These are phyloP conservation scores for Colletotrichum sp. DNA, from an alignment of 2,329 filamentous ascomycete genomes.

Conservation along the genomic window DNA sequence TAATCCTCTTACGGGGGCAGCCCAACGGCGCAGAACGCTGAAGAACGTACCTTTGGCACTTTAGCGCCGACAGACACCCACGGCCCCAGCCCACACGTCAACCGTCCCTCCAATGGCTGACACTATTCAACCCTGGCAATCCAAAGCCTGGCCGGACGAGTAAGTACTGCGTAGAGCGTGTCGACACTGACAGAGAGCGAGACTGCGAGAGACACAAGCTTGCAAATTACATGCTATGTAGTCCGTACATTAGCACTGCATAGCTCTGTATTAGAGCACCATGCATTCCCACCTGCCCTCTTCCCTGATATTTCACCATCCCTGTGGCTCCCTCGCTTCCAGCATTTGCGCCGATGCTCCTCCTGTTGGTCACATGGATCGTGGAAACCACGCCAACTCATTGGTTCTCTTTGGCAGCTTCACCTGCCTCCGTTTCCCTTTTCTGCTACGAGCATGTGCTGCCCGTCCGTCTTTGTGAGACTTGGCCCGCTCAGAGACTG, in stretches of 20 bases:
- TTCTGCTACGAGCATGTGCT: background rate
- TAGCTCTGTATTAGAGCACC: background rate
- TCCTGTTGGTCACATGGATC: background rate
- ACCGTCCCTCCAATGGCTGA: background rate
- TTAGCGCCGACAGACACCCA: background rate
- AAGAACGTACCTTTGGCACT: constrained; percentile 11
- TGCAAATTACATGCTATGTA: background rate
- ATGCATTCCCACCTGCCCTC: background rate
- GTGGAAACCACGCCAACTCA: background rate
- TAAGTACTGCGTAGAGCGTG: background rate
- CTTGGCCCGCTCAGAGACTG: background rate
- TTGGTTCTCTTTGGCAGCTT: background rate
- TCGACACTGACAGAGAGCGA: background rate
- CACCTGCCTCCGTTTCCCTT: background rate
- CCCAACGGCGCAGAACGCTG: constrained; percentile 19
- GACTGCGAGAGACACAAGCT: background rate
- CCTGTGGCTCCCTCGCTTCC: constrained; percentile 4
- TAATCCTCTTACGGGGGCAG: background rate
- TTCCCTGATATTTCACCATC: constrained; percentile 2
- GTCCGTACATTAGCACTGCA: background rate
- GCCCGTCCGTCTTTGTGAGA: background rate
- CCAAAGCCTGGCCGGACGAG: background rate
- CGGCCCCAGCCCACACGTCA: background rate
- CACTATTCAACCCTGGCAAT: background rate
- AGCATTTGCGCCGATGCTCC: background rate